phyloP scores from a whole-genome alignment of 2,329 filamentous ascomycete genomes.

The Monosporascus sp. region DNA sequence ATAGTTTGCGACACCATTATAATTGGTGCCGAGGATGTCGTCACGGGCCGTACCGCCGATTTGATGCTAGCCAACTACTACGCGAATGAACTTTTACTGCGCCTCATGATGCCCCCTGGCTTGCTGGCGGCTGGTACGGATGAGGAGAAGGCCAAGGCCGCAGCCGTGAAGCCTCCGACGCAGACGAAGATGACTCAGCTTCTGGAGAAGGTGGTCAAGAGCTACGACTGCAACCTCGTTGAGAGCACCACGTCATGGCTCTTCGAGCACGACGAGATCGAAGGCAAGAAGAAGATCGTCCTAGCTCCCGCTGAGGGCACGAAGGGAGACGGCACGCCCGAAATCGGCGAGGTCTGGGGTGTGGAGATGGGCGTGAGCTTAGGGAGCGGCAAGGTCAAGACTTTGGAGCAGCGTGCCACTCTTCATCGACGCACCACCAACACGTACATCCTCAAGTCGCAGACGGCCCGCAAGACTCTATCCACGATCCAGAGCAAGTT shows the following conservation, averaged over 20 bases:
- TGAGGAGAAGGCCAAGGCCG: slow-evolving; percentile 92
- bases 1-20: slow-evolving; percentile 94
- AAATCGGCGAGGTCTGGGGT: slow-evolving; percentile 93
- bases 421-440: slow-evolving; percentile 89
- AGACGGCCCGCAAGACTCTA: slow-evolving; percentile 84
- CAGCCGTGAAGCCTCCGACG: slow-evolving; percentile 73
- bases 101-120: slow-evolving; percentile 88
- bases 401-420: slow-evolving; percentile 78
- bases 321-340: slow-evolving; percentile 85
- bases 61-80: slow-evolving; percentile 88
- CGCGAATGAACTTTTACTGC: slow-evolving; percentile 88
- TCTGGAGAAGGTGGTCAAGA: slow-evolving; percentile 86
- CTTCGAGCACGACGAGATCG: slow-evolving; percentile 96
- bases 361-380: slow-evolving; percentile 92
- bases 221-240: slow-evolving; percentile 86
- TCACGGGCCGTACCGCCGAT: slow-evolving; percentile 78
- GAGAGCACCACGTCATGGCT: slow-evolving; percentile 98
- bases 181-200: slow-evolving; percentile 83
- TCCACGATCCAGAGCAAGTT: slow-evolving; percentile 98
- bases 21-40: slow-evolving; percentile 58
- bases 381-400: slow-evolving; percentile 93
- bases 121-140: slow-evolving; percentile 77
- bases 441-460: slow-evolving; percentile 90
- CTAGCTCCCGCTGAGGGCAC: slow-evolving; percentile 78
- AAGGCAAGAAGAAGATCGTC: slow-evolving; percentile 97